Evolutionary conservation across 495 filamentous ascomycete genomes (phyloP), one percentile per base, ranked within the genome.

Genomic region (Penicillium malachiteum): DNA sequence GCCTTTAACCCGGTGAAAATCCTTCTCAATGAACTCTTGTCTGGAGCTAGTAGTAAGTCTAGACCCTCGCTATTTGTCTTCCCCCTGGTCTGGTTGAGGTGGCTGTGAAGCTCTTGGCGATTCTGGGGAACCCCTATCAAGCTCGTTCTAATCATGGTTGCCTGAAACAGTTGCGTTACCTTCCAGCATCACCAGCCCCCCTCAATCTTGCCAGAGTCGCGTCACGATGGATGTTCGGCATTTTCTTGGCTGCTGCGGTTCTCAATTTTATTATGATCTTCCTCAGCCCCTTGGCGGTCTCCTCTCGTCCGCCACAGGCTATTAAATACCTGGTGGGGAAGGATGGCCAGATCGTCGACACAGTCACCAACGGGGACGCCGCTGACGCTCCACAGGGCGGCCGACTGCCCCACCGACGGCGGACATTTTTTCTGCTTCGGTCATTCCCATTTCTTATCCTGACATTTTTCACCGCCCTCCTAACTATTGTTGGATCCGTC

Each of bases 1-100:
- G 92, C 88, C 83, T 97, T 97, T 73, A 88, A 96, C 71, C 92
- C 92, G 0, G 87, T 96, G 34, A 72, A 85, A 45, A 90, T 96
- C 54, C 71, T 97, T 16, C 68, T 88, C 46, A 81, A 74, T 55
- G 88, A 96, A 68, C 79, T 97, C 17, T 73, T 96, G 5, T 69
- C 89, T 5, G 92, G 92, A 21, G 91, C 92, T 5, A 88, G 86
- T 31, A 85, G 84, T 88, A 80, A 31, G 82, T 76, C 30, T 38
- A 43, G 21, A 4, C 21, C 33, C 37, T 8, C 5, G 9, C 45
- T 41, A 34, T n/a, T 46, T 45, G 34, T 32, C 13, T 30, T 5
- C 35, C 47, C n/a, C 17, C 18, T 18, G 10, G 21, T 26, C 21
- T 26, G 21, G 21, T 26, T 4, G 21, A 2, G 1, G 21, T 26